Evolutionary conservation across 331 rosid species (phyloP).

Genomic region (Malus hybrid): DNA sequence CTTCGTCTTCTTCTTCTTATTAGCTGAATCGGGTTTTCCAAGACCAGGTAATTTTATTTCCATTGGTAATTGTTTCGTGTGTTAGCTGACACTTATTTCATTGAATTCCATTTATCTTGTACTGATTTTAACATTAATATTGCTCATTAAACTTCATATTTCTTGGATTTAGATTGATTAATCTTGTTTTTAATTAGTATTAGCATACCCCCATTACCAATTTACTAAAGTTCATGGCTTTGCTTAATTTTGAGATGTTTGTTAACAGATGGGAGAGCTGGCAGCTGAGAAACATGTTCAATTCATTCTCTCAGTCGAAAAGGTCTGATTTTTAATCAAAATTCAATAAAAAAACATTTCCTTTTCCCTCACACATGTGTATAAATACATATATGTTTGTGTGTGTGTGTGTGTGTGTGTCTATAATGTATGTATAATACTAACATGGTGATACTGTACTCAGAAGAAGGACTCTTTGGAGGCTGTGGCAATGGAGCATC

Average conservation of each 20-base stretch:
- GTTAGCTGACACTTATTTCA: background rate
- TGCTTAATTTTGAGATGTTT: background rate
- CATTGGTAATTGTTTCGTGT: background rate
- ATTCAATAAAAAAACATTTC: background rate
- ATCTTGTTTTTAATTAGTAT: background rate
- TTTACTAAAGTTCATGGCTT: background rate
- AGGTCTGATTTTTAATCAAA: slow-evolving; percentile 30
- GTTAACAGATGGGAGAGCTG: slow-evolving; percentile 56
- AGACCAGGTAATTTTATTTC: background rate
- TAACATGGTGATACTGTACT: background rate
- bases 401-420: no score
- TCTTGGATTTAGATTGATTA: background rate
- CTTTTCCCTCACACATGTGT: background rate
- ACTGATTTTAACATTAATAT: background rate
- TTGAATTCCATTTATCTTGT: no score
- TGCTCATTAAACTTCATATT: background rate
- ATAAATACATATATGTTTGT: background rate
- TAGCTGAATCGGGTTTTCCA: background rate
- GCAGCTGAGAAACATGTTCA: slow-evolving; percentile 61
- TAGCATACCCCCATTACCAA: no score
- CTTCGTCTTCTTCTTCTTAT: background rate
- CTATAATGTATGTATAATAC: no score
- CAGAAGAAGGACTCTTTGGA: slow-evolving; percentile 56
- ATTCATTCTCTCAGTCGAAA: slow-evolving; percentile 53
- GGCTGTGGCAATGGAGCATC: slow-evolving; percentile 61